phyloP scores from a whole-genome alignment of 1,139 yeast species.

The Torulaspora pretoriensis region DNA sequence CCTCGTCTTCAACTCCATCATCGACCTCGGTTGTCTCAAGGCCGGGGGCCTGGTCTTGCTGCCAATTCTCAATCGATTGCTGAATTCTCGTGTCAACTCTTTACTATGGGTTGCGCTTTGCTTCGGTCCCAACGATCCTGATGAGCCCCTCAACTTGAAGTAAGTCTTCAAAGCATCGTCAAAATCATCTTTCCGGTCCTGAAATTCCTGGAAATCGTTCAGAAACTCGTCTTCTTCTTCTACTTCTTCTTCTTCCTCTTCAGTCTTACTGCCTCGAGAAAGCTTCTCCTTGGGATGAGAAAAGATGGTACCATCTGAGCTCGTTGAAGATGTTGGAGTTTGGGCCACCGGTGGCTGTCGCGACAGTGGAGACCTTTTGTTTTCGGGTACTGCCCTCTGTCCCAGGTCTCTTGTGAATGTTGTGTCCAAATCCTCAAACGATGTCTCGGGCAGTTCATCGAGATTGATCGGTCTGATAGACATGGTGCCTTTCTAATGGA shows the following conservation, averaged over 20 bases:
- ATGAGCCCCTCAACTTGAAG: conserved; percentile 14
- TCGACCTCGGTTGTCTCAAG: conserved; percentile 31
- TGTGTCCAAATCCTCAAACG: conserved; percentile 35
- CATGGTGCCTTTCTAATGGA: conserved; percentile 9
- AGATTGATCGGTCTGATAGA: conserved; percentile 24
- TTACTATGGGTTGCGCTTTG: conserved; percentile 1
- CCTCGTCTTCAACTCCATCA: conserved; percentile 27
- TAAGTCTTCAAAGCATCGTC: conserved; percentile 28
- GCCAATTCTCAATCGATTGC: conserved; percentile 13
- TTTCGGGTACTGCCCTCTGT: conserved; percentile 4
- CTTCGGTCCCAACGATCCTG: conserved; percentile 3
- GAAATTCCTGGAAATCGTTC: conserved; percentile 33
- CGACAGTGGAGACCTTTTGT: conserved; percentile 10
- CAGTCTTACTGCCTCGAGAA: conserved; percentile 15
- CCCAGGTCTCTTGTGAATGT: conserved; percentile 21
- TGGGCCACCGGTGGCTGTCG: conserved; percentile 14
- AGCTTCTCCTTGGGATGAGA: conserved; percentile 19
- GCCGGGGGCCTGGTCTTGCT: conserved; percentile 10
- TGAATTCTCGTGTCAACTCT: conserved; percentile 15
- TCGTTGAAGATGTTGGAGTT: conserved; percentile 29
- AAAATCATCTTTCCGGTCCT: conserved; percentile 24
- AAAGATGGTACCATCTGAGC: conserved; percentile 33
- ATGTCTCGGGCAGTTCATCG: conserved; percentile 28
- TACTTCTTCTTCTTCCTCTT: conserved; percentile 22
- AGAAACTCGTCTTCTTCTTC: conserved; percentile 27